Conservation (phyloP, 2,329 filamentous ascomycete species). For the Aureobasidium leucospermi region DNA sequence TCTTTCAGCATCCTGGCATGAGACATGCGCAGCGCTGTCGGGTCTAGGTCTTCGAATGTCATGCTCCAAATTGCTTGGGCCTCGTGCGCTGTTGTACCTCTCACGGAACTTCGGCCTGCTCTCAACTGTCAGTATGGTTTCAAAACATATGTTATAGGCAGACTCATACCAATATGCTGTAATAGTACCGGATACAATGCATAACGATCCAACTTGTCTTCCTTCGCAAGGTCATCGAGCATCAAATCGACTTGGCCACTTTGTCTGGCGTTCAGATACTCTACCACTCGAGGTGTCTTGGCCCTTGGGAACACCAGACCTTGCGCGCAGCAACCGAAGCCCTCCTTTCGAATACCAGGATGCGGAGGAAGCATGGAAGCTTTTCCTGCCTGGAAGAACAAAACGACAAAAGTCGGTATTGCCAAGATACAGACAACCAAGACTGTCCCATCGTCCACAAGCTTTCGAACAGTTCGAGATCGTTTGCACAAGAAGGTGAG, state of each 20-base stretch:
- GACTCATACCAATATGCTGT: background rate
- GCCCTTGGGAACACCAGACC: constrained; percentile 25
- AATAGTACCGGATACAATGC: background rate
- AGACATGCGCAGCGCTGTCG: too few relatives aligned
- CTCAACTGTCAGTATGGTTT: background rate
- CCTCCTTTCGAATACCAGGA: constrained; percentile 16
- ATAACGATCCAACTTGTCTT: background rate
- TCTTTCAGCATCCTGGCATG: too few relatives aligned
- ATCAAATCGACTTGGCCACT: background rate
- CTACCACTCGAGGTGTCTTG: background rate
- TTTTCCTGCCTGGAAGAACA: constrained; percentile 18
- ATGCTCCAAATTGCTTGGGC: background rate
- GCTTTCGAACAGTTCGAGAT: background rate
- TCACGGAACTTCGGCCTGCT: background rate
- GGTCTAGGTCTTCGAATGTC: background rate
- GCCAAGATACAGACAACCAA: constrained; percentile 8
- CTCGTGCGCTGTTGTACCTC: background rate
- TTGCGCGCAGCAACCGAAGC: constrained; percentile 29
- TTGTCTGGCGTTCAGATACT: background rate
- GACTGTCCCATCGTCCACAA: background rate
- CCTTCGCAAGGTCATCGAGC: background rate
- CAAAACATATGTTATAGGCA: too few relatives aligned
- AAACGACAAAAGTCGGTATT: constrained; percentile 16
- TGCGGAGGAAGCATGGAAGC: constrained; percentile 16
- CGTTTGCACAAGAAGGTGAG: background rate